phyloP scores from a whole-genome alignment of 306 rosid species.

The Cicer chorassanicum region DNA sequence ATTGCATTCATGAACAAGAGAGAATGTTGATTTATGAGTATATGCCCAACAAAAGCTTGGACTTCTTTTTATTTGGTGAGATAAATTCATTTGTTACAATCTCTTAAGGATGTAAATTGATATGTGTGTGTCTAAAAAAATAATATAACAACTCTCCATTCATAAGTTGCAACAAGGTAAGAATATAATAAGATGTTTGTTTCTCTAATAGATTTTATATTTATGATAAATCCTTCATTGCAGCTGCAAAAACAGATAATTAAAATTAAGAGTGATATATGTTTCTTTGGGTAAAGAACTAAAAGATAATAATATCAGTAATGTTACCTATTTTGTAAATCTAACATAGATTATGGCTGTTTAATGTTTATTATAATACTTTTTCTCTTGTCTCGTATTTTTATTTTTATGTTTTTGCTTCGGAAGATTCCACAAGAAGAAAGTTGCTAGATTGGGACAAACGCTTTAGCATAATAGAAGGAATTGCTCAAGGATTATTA shows the following conservation, averaged over 20 bases:
- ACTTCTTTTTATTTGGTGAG: slow-evolving; percentile 49
- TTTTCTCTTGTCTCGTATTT: neutral
- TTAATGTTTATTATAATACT: neutral
- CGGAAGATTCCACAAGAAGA: slow-evolving; percentile 32
- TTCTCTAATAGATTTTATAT: too few species aligned
- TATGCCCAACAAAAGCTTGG: slow-evolving; percentile 49
- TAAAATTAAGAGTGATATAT: too few species aligned
- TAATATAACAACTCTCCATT: neutral
- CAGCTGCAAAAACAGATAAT: too few species aligned
- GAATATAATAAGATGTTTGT: too few species aligned
- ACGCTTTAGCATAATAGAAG: slow-evolving; percentile 41
- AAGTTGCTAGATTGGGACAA: slow-evolving; percentile 39
- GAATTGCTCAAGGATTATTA: slow-evolving; percentile 39
- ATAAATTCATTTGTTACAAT: neutral
- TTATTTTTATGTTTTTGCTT: neutral
- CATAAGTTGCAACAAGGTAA: neutral
- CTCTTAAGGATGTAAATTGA: too few species aligned
- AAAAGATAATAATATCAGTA: neutral
- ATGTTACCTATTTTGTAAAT: too few species aligned
- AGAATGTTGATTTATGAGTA: slow-evolving; percentile 46
- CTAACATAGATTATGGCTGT: too few species aligned
- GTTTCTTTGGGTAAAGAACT: neutral
- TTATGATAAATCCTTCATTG: too few species aligned
- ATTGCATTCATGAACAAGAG: slow-evolving; percentile 44
- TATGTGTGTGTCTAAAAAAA: neutral